Percentiles rank a stretch among this genome's conserved stretches.
These are phyloP conservation scores for Chytriomyces sp. DNA, from an alignment of 192 early-diverging fungal species.

Conservation along the genomic window DNA sequence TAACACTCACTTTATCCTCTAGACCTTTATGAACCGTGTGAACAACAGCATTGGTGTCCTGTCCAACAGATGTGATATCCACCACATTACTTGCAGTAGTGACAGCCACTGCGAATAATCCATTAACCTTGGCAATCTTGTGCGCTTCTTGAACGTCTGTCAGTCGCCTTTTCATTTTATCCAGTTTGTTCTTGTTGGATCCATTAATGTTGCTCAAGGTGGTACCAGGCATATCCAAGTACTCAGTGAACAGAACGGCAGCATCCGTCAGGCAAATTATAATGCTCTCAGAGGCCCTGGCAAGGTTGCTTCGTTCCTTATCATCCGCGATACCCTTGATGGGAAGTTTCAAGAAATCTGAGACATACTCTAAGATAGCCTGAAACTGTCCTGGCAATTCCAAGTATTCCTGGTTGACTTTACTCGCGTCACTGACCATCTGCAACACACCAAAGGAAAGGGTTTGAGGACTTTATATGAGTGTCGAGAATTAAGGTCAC, in stretches of 20 bases:
- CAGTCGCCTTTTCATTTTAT: not conserved
- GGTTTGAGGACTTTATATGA: not conserved
- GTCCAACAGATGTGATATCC: not conserved
- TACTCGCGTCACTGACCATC: not conserved
- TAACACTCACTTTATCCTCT: not conserved
- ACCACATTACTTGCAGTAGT: not conserved
- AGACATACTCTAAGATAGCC: not conserved
- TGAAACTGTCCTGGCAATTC: not conserved
- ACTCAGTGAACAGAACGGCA: not conserved
- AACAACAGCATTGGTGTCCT: not conserved
- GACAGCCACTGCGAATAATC: not conserved
- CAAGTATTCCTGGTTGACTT: not conserved
- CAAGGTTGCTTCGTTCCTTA: not conserved
- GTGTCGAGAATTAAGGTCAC: not conserved
- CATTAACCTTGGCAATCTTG: not conserved
- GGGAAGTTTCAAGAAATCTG: not conserved
- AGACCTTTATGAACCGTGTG: no score
- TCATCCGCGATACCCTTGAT: not conserved
- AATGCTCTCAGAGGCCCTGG: not conserved
- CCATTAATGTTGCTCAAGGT: not conserved
- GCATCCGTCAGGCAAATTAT: conserved; percentile 2
- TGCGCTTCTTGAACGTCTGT: not conserved
- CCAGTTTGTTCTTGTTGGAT: not conserved
- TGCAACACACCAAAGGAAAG: not conserved
- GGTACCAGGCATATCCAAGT: not conserved